Base-by-base conservation (phyloP, 2,329 filamentous ascomycete species). In the Leptoxyphium fumago region DNA sequence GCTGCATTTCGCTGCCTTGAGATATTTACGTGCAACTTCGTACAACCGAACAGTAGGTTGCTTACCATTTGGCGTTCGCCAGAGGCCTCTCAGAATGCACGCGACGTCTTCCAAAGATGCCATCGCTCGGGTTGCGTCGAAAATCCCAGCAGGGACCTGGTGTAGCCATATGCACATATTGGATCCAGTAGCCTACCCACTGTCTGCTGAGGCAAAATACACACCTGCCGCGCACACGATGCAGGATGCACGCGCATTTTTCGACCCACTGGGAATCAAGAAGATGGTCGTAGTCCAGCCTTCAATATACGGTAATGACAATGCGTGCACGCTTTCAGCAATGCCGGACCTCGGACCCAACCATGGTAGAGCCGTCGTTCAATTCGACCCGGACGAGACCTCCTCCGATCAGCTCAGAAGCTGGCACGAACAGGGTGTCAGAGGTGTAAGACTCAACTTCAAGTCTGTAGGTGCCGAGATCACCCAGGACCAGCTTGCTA, bases 91-190 rank as follows among this genome's bases (percentile, higher is more conserved):
- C 4, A 26, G 32, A 15, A 36, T 36, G 32, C 32, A 36, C 9
- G 4, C 32, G 32, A 36, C 32, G 15, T 4, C 32, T 36, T 36
- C 32, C 4, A 13, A 5, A 13, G 32, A 36, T 5, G 42, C 9
- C 21, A 38, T 54, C 10, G 45, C 47, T 15, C 30, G 47, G 3
- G 43, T 58, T 2, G 50, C 52, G 21, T 34, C 43, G 11, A 50
- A 56, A 30, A 64, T 70, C 44, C 69, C 71, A 2, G 45, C 48
- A 11, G 62, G 63, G 11, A 64, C 75, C 45, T 79, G 75, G 75
- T 75, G 78, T 54, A 72, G 69, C 42, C 76, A 80, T 55, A 79
- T 80, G 73, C 77, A 80, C 55, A 68, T 80, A 29, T 65, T 78
- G 41, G 72, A 77, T 43, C 73, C 72, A 0, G 53, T 61, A 15